Evolutionary conservation across 495 filamentous ascomycete genomes (phyloP), one percentile per base, ranked within the genome.

Genomic region (Aspergillus nanangensis): DNA sequence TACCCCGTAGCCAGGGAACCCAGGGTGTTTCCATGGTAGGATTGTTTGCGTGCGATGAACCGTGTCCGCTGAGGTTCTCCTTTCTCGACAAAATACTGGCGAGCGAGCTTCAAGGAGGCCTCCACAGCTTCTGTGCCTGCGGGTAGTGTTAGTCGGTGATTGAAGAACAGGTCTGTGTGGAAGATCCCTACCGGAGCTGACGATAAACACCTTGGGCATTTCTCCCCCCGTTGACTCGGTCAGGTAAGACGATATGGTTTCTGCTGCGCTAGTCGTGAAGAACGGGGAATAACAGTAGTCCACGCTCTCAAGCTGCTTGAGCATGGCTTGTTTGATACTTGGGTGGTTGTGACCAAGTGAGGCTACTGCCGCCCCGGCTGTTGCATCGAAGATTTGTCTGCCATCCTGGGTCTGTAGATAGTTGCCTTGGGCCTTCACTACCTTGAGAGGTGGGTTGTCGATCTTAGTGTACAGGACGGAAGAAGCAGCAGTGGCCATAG

Each of bases 1-100:
- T 81, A 77, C 17, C 80, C 77, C 0, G 84, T 61, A 0, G 75
- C 72, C 13, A 90, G 65, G 0, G 82, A 75, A 0, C 85, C 86
- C 2, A 89, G 66, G 0, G 86, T 88, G 22, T 75, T 84, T 4
- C 86, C 86, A 47, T 90, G 86, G 48, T 86, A 90, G 8, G 79
- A 82, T 34, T 80, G 75, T 42, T 71, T 67, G 4, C 86, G 66
- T 7, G 81, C 73, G 38, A 90, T 85, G 58, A 82, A 79, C 4
- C 73, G 74, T 1, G 43, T 66, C 25, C 70, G 68, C 51, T 66
- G 59, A 2, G 52, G 55, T 40, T 74, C 33, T 3, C n/a, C 20
- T 25, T 38, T 43, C 61, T 61, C 49, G 19, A 47, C 40, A 14
- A 40, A 43, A 38, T 61, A 56, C 14, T 80, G 78, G 5, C 69